phyloP scores from a whole-genome alignment of 345 rosid genomes.

The Mallotus nudiflorus region DNA sequence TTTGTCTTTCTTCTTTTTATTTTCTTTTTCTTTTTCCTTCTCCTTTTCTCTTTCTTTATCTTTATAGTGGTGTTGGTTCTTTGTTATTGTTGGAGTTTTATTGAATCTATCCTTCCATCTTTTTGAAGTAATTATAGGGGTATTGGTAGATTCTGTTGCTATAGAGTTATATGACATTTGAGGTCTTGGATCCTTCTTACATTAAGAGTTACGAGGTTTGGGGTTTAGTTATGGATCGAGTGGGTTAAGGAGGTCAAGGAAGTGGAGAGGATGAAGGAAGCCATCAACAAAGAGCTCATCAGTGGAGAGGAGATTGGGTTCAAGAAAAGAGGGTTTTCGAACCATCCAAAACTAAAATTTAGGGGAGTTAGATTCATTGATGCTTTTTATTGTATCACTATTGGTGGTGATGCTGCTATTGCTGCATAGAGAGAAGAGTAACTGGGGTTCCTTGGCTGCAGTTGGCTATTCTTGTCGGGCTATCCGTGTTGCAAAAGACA shows the following conservation, averaged over 20 bases:
- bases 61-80: no score
- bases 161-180: no score
- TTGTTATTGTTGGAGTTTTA: no score
- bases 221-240: no score
- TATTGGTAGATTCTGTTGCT: no score
- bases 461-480: background rate
- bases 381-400: slow-evolving; percentile 47
- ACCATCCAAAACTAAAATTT: slow-evolving; percentile 79
- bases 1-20: no score
- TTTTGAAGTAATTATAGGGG: no score
- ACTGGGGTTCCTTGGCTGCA: background rate
- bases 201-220: slow-evolving; percentile 21
- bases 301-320: slow-evolving; percentile 57
- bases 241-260: slow-evolving; percentile 22
- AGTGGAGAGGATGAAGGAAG: slow-evolving; percentile 60
- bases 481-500: slow-evolving; percentile 1
- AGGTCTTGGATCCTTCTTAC: no score
- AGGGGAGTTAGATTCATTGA: slow-evolving; percentile 37
- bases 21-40: no score
- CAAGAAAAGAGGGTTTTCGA: slow-evolving; percentile 49
- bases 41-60: no score
- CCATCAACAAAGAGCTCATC: slow-evolving; percentile 75
- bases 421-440: slow-evolving; percentile 24
- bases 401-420: slow-evolving; percentile 8
- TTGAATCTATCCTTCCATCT: no score